These are phyloP conservation scores for Mucor saturninus DNA, from an alignment of 371 early-diverging fungal species.

Conservation along the genomic window DNA sequence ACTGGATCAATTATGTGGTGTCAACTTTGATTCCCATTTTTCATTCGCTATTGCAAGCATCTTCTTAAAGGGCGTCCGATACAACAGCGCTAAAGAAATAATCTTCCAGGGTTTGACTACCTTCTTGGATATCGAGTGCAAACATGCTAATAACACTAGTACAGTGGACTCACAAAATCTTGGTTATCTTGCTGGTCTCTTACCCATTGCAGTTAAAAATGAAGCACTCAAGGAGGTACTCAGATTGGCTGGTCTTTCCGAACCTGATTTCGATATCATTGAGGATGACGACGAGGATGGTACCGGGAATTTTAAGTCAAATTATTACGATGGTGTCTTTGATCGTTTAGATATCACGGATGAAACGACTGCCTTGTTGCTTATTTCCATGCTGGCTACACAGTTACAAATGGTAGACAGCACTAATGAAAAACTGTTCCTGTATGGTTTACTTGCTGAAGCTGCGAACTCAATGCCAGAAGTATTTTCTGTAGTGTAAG, in stretches of 20 bases:
- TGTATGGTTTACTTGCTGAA: slow-evolving; percentile 86
- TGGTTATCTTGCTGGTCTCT: slow-evolving; percentile 77
- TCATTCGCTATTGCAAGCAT: slow-evolving; percentile 84
- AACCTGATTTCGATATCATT: slow-evolving; percentile 26
- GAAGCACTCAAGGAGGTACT: slow-evolving; percentile 68
- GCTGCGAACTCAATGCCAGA: slow-evolving; percentile 78
- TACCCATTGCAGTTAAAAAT: slow-evolving; percentile 73
- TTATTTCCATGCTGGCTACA: slow-evolving; percentile 78
- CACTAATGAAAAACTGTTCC: slow-evolving; percentile 82
- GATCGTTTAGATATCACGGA: slow-evolving; percentile 71
- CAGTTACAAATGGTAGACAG: slow-evolving; percentile 84
- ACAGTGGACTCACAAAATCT: slow-evolving; percentile 57
- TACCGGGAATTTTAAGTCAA: slow-evolving; percentile 36
- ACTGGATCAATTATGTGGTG: slow-evolving; percentile 75
- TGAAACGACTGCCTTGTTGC: slow-evolving; percentile 71
- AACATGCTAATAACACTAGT: slow-evolving; percentile 40
- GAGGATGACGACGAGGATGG: slow-evolving; percentile 47
- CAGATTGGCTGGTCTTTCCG: slow-evolving; percentile 57
- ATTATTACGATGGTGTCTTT: slow-evolving; percentile 62
- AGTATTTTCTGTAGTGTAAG: slow-evolving; percentile 76
- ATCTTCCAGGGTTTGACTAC: slow-evolving; percentile 74
- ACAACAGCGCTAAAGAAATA: slow-evolving; percentile 72
- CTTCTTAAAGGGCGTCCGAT: slow-evolving; percentile 83
- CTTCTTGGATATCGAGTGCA: slow-evolving; percentile 75
- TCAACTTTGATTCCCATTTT: slow-evolving; percentile 87